Evolutionary conservation across 2,329 filamentous ascomycete genomes (phyloP).

Genomic region (Fusarium tuaranense): DNA sequence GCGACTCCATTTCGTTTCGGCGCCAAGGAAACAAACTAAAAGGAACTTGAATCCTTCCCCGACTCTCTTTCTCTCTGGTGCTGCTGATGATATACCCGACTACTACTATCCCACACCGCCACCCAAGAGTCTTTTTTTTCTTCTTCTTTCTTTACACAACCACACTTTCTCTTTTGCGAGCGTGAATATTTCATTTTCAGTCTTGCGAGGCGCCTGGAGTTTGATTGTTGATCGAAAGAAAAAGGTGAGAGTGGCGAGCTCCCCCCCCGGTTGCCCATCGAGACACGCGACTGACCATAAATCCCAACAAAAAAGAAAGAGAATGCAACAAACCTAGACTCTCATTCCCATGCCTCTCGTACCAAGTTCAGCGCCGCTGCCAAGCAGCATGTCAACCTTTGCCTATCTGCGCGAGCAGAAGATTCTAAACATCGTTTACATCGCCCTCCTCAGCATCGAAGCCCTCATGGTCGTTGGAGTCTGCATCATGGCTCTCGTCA

Average conservation of each 20-base stretch:
- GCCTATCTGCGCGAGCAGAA: slow-evolving; percentile 44
- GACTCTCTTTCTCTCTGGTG: background rate
- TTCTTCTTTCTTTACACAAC: background rate
- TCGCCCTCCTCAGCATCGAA: slow-evolving; percentile 60
- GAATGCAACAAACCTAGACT: slow-evolving; percentile 8
- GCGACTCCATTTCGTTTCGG: slow-evolving; percentile 18
- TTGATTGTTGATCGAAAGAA: background rate
- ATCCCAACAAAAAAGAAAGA: background rate
- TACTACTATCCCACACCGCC: slow-evolving; percentile 28
- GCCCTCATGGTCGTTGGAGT: slow-evolving; percentile 58
- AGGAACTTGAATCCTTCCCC: slow-evolving; percentile 8
- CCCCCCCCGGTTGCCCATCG: background rate
- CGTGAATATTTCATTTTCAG: background rate
- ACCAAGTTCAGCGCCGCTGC: slow-evolving; percentile 32
- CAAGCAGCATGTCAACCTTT: slow-evolving; percentile 35
- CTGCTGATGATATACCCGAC: slow-evolving; percentile 4
- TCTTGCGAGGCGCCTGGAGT: background rate
- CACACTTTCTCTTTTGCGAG: background rate
- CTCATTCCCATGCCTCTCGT: slow-evolving; percentile 34
- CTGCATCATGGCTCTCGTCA: slow-evolving; percentile 47
- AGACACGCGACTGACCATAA: slow-evolving; percentile 8
- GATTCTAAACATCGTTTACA: slow-evolving; percentile 60
- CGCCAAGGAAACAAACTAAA: slow-evolving; percentile 37
- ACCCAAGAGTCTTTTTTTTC: slow-evolving; percentile 1
- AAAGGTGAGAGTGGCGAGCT: slow-evolving; percentile 6